Conservation (phyloP, 345 rosid genomes). For the Capsella bursapastoris region DNA sequence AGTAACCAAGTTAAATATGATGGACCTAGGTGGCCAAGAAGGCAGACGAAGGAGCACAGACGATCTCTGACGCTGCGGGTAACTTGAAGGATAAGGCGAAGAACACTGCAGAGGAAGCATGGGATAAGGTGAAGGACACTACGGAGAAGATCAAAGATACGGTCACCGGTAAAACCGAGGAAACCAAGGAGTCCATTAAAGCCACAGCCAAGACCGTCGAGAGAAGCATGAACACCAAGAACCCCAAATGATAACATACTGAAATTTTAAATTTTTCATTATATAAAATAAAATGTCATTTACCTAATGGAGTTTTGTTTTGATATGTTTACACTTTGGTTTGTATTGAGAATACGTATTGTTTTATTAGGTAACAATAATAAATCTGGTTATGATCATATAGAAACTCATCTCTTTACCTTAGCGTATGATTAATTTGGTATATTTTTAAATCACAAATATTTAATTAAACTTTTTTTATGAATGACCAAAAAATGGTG, state of each 20-base stretch:
- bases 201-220: conserved; percentile 44
- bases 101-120: conserved; percentile 43
- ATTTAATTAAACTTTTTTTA: too few relatives aligned
- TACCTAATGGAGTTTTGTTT: conserved; percentile 25
- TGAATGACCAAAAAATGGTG: too few relatives aligned
- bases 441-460: too few relatives aligned
- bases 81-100: conserved; percentile 45
- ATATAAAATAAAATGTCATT: conserved; percentile 29
- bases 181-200: conserved; percentile 45
- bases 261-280: not conserved
- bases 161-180: conserved; percentile 40
- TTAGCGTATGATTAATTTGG: not conserved
- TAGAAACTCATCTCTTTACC: not conserved
- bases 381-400: conserved; percentile 25
- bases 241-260: conserved; percentile 31
- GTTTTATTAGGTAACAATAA: conserved; percentile 7
- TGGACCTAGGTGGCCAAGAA: conserved; percentile 36
- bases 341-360: conserved; percentile 28
- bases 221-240: conserved; percentile 49
- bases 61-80: conserved; percentile 22
- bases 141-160: conserved; percentile 47
- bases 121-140: conserved; percentile 48
- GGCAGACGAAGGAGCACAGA: conserved; percentile 42
- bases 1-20: not conserved
- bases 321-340: conserved; percentile 22